Evolutionary conservation across 2,329 filamentous ascomycete genomes (phyloP).

Genomic region (Calonectria naviculata): DNA sequence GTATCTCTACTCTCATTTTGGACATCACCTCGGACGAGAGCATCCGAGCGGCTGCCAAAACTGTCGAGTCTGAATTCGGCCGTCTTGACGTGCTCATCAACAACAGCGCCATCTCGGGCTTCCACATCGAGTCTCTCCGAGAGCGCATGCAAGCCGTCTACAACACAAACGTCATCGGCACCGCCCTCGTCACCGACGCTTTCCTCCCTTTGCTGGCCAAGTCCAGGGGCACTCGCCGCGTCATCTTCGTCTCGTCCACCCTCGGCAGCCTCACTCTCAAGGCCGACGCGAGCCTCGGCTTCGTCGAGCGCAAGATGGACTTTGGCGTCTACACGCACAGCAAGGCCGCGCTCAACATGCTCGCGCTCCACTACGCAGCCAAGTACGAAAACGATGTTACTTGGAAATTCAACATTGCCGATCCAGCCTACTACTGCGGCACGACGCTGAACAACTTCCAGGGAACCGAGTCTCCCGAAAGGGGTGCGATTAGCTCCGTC

Average conservation of each 20-base stretch:
- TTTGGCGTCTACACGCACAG: conserved; percentile 27
- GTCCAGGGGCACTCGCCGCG: conserved; percentile 15
- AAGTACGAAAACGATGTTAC: conserved; percentile 16
- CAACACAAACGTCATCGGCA: conserved; percentile 30
- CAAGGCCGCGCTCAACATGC: conserved; percentile 33
- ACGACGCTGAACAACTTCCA: conserved; percentile 22
- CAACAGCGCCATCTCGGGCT: conserved; percentile 28
- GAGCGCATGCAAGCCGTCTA: conserved; percentile 28
- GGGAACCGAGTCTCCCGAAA: conserved; percentile 4
- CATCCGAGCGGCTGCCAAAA: conserved; percentile 17
- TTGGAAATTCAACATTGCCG: conserved; percentile 27
- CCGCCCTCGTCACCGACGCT: conserved; percentile 28
- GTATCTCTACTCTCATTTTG: conserved; percentile 21
- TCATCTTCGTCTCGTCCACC: conserved; percentile 31
- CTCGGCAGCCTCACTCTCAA: conserved; percentile 27
- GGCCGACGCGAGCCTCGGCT: conserved; percentile 1
- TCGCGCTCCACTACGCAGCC: conserved; percentile 27
- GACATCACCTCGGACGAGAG: conserved; percentile 30
- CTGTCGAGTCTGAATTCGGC: conserved; percentile 11
- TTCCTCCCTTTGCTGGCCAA: conserved; percentile 23
- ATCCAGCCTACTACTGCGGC: conserved; percentile 18
- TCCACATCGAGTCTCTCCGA: conserved; percentile 9
- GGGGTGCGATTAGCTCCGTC: conserved; percentile 21
- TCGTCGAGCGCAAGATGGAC: background rate
- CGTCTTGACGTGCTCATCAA: conserved; percentile 30